Evolutionary conservation across 257 asterid species (phyloP).

Genomic region (Solanum etuberosum): DNA sequence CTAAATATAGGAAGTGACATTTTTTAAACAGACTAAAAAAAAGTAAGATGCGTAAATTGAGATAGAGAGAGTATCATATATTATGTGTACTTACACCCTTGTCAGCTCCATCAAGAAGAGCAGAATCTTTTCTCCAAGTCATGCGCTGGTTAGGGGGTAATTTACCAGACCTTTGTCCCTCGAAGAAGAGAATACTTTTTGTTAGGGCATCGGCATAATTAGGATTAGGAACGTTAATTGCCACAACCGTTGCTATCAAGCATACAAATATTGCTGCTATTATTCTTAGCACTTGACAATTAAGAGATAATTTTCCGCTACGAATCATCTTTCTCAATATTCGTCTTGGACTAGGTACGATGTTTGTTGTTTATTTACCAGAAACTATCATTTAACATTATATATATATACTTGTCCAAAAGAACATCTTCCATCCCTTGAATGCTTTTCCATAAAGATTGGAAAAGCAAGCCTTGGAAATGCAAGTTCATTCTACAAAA

Average conservation of each 20-base stretch:
- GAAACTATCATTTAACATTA: neutral
- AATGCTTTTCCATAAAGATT: neutral
- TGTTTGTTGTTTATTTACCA: neutral
- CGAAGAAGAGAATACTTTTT: conserved; percentile 69
- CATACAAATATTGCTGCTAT: neutral
- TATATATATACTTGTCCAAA: neutral
- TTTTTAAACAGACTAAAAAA: neutral
- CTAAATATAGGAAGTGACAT: neutral
- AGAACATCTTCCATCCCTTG: neutral
- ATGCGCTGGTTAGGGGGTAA: conserved; percentile 29
- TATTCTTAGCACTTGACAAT: neutral
- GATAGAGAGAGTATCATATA: neutral
- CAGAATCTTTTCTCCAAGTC: conserved; percentile 60
- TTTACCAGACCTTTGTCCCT: conserved; percentile 84
- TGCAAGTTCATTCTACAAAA: neutral
- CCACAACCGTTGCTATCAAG: neutral
- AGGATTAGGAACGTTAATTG: neutral
- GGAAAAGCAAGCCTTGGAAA: neutral
- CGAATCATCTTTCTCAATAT: neutral
- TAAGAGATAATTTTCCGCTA: neutral
- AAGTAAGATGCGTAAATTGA: neutral
- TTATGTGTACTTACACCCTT: conserved; percentile 28
- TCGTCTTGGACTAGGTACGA: neutral
- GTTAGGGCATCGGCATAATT: conserved; percentile 63
- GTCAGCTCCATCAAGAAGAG: conserved; percentile 49